Evolutionary conservation across 1,284 basidiomycete genomes (phyloP), one percentile per base, ranked within the genome.

Genomic region (Xanthoconium separans): DNA sequence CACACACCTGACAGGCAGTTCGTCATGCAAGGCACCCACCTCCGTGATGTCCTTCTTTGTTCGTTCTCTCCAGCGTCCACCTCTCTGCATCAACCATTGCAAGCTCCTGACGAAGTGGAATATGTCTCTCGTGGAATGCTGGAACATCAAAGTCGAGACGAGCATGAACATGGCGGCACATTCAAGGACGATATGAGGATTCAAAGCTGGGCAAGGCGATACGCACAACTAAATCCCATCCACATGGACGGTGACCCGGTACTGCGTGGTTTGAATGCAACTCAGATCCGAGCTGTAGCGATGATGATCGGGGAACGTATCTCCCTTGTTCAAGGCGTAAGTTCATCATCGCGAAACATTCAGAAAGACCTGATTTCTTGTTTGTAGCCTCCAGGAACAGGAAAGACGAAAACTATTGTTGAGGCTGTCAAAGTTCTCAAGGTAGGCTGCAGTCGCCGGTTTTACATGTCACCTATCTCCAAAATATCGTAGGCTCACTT

Each of bases 351-450:
- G 4, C n/a, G 13, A 27, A n/a, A 30, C n/a, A 18, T 34, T 39
- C 51, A 9, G 20, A 58, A 20, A 31, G 41, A 29, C 34, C 49
- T 57, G 20, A 44, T 41, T 37, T 48, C 44, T 50, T 16, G 39
- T 40, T 42, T 39, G 49, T 48, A 93, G 87, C 95, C 95, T 22
- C 95, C 95, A 7, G 95, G 95, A n/a, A 98, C 95, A 0, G 93
- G 95, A 44, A 98, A 98, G 73, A 96, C 94, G 2, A 87, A 89
- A 64, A 96, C 95, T 0, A 93, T 98, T 47, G 87, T 95, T 31
- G 87, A 95, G 65, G 79, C 91, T 1, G 80, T 95, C 61, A 83
- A 83, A 60, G 71, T 98, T 29, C 82, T 98, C 59, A 97, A 97
- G 78, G 81, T 84, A 33, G 45, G 70, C 57, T 15, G 13, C 48